Evolutionary conservation across 306 rosid species (phyloP), one percentile per base, ranked within the genome.

Genomic region (Quercus alba): DNA sequence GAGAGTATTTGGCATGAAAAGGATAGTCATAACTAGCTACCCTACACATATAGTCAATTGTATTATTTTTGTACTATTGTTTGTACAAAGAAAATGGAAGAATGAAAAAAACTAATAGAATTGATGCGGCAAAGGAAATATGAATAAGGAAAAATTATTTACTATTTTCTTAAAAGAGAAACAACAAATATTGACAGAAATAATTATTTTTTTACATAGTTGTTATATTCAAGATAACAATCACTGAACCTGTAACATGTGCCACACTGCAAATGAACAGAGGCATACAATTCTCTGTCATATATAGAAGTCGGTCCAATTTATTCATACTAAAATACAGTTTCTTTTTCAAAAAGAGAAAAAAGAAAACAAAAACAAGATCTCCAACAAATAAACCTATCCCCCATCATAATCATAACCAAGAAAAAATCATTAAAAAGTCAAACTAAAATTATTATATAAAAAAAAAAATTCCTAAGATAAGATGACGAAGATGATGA

Each of bases 381-480:
- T 79, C 81, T 82, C 82, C 59, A 88, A 87, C 92, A 90, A 87
- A 86, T 89, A 57, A 92, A 92, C 84, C 91, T 90, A 89, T 88
- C 51, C 85, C 61, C 78, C 84, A 41, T 58, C 73, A 46, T 63
- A 33, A 76, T 77, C 35, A 59, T 56, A 76, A 54, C 15, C 57
- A 1, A 35, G 12, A 38, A 62, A 80, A 72, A 52, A 26, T 54
- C 38, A 46, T 46, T 72, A 76, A 77, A 79, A 84, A 61, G 14
- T 63, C 52, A 41, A 72, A 63, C 67, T 79, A 77, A 38, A 33
- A 9, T 58, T 58, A 41, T 20, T 57, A 19, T 33, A 2, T 5
- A 1, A 5, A 51, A 59, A 56, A 59, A 73, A 13, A 21, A 56
- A 10, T 1, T 51, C 20, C 74, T 72, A 74, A 59, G 21, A 75